These are phyloP conservation scores for Euphorbia celastroides DNA, from an alignment of 441 rosid genomes.

Conservation along the genomic window DNA sequence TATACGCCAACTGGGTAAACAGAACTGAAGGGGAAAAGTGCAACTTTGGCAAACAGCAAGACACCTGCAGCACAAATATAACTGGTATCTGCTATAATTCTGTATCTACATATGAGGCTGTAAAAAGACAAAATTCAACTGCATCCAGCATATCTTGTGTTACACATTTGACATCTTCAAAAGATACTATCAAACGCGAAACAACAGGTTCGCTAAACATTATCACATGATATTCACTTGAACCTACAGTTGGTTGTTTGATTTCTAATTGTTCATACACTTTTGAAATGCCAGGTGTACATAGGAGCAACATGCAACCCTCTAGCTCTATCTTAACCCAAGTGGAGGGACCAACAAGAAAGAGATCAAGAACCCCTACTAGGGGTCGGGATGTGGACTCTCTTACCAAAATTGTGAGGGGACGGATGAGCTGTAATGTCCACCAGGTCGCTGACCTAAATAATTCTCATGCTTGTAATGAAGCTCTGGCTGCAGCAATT, in stretches of 20 bases:
- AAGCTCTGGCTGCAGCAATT: constrained; percentile 32
- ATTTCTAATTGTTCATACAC: constrained; percentile 17
- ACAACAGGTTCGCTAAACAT: constrained; percentile 16
- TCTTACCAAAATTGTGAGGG: constrained; percentile 28
- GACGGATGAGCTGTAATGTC: constrained; percentile 18
- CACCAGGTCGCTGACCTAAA: constrained; percentile 21
- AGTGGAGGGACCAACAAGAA: constrained; percentile 36
- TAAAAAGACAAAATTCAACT: constrained; percentile 32
- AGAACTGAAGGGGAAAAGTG: constrained; percentile 24
- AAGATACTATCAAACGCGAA: constrained; percentile 16
- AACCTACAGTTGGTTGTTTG: constrained; percentile 20
- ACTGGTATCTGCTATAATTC: constrained; percentile 35
- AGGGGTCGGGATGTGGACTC: constrained; percentile 40
- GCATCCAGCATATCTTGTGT: constrained; percentile 29
- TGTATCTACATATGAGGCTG: constrained; percentile 35
- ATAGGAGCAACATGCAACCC: constrained; percentile 28
- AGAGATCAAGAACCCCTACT: constrained; percentile 50
- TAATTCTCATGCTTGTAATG: constrained; percentile 26
- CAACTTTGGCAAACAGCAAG: constrained; percentile 22
- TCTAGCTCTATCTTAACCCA: constrained; percentile 24
- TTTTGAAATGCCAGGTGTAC: constrained; percentile 18
- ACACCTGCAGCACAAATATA: constrained; percentile 26
- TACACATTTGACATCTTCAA: constrained; percentile 26
- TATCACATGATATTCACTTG: constrained; percentile 12
- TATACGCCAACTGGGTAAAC: constrained; percentile 23